Base-by-base conservation (phyloP, 768 basidiomycete genomes). In the Lactarius sp. region DNA sequence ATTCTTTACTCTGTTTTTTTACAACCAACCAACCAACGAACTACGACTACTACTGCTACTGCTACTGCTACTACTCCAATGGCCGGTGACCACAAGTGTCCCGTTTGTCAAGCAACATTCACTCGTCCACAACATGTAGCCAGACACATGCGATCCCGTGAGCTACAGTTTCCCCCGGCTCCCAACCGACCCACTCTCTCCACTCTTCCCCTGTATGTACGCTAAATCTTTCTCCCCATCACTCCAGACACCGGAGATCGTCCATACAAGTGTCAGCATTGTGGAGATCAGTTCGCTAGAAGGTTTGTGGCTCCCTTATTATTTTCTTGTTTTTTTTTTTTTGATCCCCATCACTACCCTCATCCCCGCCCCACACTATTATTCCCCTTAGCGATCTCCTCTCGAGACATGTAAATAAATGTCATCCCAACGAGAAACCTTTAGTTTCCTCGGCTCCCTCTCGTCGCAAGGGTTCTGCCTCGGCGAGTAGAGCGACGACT, bases 121-220 rank as follows among this genome's bases (percentile, higher is more conserved):
- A 94, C 92, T 27, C 82, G 91, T 57, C 91, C 91, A 34, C 91
- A 93, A 70, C 91, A 94, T 83, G 92, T 94, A 52, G 89, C 90
- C 0, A 78, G 91, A 55, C 92, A 92, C 75, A 92, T 93, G 90
- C 85, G 91, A 74, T 92, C 90, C 69, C 91, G 90, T 92, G 77
- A 77, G 90, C 85, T 62, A 51, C 66, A 66, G 20, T 59, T 65
- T 54, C 58, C 64, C 58, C 59, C 55, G 66, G 64, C 69, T 37
- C 52, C 52, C 50, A 41, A 51, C 22, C 22, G 22, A 27, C 62
- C 52, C 61, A 20, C 46, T 4, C n/a, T 20, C 18, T 20, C n/a
- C n/a, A 8, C 46, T 9, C 22, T 4, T 4, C 44, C 44, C 44
- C n/a, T 46, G n/a, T 4, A 18, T 1, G 18, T 2, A 8, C 36